Base-by-base conservation (phyloP, 495 filamentous ascomycete genomes). In the Aspergillus bridgeri region DNA sequence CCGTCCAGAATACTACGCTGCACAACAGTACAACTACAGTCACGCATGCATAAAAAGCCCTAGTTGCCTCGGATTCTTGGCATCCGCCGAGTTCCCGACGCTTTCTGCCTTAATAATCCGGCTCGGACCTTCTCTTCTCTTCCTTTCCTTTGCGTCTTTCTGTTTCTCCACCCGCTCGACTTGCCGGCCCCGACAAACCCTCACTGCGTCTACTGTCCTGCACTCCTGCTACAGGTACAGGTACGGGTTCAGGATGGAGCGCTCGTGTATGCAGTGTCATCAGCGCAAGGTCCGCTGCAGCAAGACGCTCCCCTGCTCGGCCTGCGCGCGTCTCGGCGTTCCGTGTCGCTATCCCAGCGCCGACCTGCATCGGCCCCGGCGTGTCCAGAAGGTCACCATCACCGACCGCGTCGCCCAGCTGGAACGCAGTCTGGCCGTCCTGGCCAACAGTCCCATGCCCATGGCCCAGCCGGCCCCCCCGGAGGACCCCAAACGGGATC, bases 211-310 rank as follows among this genome's bases (percentile, higher is more conserved):
- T n/a, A n/a, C n/a, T n/a, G n/a, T n/a, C 27, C 27, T 29, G 27
- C 27, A 9, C 27, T 29, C 6, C 6, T 29, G 6, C 27, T 29
- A 9, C 6, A 29, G 6, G 27, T n/a, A n/a, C n/a, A n/a, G n/a
- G n/a, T n/a, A 3, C 6, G 6, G 2, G 11, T 3, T 3, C 6
- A 29, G 11, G 11, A 29, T 29, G 33, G 33, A 38, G 50, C 68
- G 71, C 15, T 74, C 72, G 19, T 75, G 72, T 57, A 48, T 75
- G 29, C 64, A 66, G 29, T 75, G 72, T 56, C 69, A 73, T 56
- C 66, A 67, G 54, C 66, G 71, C 45, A 75, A 75, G 48, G 63
- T 76, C 56, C 61, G 65, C 18, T 76, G 74, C 53, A 69, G 75
- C 60, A 74, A 65, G 44, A 46, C 43, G 15, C 33, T 52, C 5